Evolutionary conservation across 805 yeast species (phyloP).

Genomic region (Barnettozyma sucrosica): DNA sequence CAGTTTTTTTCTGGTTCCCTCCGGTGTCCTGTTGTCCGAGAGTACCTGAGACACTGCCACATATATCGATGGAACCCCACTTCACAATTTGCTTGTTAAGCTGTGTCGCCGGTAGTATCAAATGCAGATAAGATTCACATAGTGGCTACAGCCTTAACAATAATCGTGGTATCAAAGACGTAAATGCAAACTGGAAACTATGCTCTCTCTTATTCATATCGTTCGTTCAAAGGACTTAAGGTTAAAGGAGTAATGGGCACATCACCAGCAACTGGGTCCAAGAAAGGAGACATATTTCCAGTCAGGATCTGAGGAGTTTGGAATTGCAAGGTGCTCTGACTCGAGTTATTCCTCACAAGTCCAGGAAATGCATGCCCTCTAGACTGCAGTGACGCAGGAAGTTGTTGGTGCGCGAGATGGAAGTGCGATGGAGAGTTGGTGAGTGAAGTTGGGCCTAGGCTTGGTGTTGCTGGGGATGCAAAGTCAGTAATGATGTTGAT

Average conservation of each 20-base stretch:
- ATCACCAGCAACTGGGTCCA: constrained; percentile 15
- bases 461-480: constrained; percentile 19
- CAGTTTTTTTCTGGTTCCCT: too few relatives aligned
- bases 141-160: background rate
- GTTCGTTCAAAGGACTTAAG: constrained; percentile 11
- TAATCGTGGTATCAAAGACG: background rate
- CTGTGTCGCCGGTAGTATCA: background rate
- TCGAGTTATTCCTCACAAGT: constrained; percentile 11
- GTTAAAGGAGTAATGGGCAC: constrained; percentile 26
- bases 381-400: constrained; percentile 18
- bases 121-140: background rate
- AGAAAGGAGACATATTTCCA: constrained; percentile 21
- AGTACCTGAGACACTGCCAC: too few relatives aligned
- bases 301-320: constrained; percentile 9
- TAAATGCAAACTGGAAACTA: background rate
- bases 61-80: too few relatives aligned
- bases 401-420: constrained; percentile 16
- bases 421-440: constrained; percentile 21
- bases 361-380: constrained; percentile 14
- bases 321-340: background rate
- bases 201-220: background rate
- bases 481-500: constrained; percentile 11
- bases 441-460: constrained; percentile 21
- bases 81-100: background rate
- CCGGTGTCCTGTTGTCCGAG: too few relatives aligned